Evolutionary conservation across 371 early-diverging fungal genomes (phyloP).

Genomic region (Mucor piriformis): DNA sequence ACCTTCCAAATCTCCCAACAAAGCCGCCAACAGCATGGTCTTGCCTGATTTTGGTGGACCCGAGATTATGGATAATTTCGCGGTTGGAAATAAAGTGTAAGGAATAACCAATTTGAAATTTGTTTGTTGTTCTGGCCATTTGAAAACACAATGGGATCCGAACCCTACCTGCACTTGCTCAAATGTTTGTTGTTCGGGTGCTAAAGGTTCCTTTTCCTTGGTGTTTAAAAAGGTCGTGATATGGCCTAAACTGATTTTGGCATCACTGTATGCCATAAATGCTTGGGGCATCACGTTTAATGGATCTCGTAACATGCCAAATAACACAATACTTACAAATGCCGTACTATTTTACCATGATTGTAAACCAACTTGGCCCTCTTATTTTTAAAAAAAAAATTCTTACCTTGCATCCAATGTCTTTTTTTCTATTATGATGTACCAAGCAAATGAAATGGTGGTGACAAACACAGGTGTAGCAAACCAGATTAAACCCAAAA

Average conservation of each 20-base stretch:
- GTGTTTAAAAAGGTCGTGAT: slow-evolving; percentile 55
- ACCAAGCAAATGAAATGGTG: slow-evolving; percentile 65
- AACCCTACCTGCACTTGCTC: slow-evolving; percentile 31
- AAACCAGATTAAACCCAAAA: slow-evolving; percentile 64
- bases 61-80: slow-evolving; percentile 60
- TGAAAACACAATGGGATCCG: slow-evolving; percentile 33
- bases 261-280: slow-evolving; percentile 58
- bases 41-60: slow-evolving; percentile 72
- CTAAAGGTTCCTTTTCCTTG: slow-evolving; percentile 20
- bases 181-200: neutral
- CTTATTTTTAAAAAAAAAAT: no score
- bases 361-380: no score
- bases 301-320: slow-evolving; percentile 64
- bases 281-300: slow-evolving; percentile 67
- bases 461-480: slow-evolving; percentile 73
- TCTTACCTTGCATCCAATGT: slow-evolving; percentile 60
- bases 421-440: slow-evolving; percentile 64
- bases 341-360: slow-evolving; percentile 47
- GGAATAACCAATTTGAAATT: slow-evolving; percentile 28
- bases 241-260: slow-evolving; percentile 59
- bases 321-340: slow-evolving; percentile 68
- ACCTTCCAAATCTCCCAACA: slow-evolving; percentile 71
- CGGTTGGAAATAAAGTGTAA: slow-evolving; percentile 55
- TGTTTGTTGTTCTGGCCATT: neutral
- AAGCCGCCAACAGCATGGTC: slow-evolving; percentile 64